phyloP scores from a whole-genome alignment of 768 basidiomycete species.

The Trametes coccinea region DNA sequence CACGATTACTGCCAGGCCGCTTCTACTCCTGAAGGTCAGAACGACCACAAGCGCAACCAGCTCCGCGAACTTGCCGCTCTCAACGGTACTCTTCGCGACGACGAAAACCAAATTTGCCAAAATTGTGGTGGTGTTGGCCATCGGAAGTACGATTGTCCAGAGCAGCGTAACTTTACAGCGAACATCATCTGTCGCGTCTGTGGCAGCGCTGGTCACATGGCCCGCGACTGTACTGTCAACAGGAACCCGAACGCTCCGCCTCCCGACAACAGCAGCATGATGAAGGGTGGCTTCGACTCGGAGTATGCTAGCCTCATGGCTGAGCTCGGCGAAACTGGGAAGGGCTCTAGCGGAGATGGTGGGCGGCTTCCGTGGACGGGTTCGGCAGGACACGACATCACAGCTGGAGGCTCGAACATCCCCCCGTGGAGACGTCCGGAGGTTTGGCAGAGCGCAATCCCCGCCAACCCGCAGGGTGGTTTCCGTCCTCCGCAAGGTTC shows the following conservation, averaged over 20 bases:
- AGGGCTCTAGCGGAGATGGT: conserved; percentile 54
- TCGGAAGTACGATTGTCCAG: conserved; percentile 98
- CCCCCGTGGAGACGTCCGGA: conserved; percentile 93
- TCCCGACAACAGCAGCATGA: conserved; percentile 47
- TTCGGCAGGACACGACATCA: conserved; percentile 59
- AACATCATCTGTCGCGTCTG: conserved; percentile 99
- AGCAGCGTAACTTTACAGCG: conserved; percentile 97
- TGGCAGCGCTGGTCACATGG: conserved; percentile 98
- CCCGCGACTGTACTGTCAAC: conserved; percentile 93
- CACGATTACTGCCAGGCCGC: conserved; percentile 68
- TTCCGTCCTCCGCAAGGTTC: conserved; percentile 16
- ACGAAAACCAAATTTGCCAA: conserved; percentile 99
- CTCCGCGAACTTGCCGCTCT: conserved; percentile 95
- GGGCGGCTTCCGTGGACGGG: conserved; percentile 64
- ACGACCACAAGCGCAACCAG: conserved; percentile 99
- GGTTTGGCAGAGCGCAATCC: conserved; percentile 64
- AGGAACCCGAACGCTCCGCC: conserved; percentile 76
- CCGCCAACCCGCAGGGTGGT: conserved; percentile 41
- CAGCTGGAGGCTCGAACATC: conserved; percentile 69
- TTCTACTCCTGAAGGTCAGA: conserved; percentile 98
- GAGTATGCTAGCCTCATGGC: conserved; percentile 98
- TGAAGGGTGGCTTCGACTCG: conserved; percentile 87
- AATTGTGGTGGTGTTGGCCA: conserved; percentile 94
- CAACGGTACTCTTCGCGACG: conserved; percentile 98
- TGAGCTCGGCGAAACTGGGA: conserved; percentile 86